Conservation (phyloP, 2,329 filamentous ascomycete species). For the Ophiostoma populinum region DNA sequence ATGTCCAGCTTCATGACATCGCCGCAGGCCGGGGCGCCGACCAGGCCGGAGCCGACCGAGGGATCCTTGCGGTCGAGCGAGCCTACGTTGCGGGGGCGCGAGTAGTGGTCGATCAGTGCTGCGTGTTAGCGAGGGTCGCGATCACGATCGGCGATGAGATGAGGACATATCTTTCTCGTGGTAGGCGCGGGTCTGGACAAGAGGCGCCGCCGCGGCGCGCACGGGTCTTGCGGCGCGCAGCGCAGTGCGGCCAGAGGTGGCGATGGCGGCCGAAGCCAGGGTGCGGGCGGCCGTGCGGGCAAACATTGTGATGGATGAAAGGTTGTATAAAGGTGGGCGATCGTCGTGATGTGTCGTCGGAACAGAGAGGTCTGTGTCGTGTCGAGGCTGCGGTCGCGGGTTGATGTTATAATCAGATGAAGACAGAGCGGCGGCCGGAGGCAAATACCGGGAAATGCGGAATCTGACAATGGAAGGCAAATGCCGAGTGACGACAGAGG, state of each 20-base stretch:
- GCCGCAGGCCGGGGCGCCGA: slow-evolving; percentile 78
- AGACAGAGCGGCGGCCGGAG: no score
- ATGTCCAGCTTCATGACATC: slow-evolving; percentile 94
- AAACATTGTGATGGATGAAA: slow-evolving; percentile 9
- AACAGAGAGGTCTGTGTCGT: no score
- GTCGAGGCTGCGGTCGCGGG: no score
- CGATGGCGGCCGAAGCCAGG: slow-evolving; percentile 3
- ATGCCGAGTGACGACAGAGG: no score
- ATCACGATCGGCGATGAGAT: neutral
- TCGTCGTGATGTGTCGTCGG: neutral
- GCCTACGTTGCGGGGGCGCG: slow-evolving; percentile 30
- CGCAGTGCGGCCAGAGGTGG: slow-evolving; percentile 7
- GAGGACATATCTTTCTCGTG: slow-evolving; percentile 14
- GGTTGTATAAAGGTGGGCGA: no score
- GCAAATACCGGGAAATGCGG: no score
- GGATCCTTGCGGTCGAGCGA: slow-evolving; percentile 53
- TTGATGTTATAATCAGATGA: no score
- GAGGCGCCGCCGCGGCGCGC: slow-evolving; percentile 5
- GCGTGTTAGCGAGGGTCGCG: neutral
- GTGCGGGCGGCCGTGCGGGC: slow-evolving; percentile 7
- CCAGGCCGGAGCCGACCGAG: slow-evolving; percentile 80
- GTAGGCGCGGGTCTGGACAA: slow-evolving; percentile 11
- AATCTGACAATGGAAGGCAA: no score
- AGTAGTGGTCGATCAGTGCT: slow-evolving; percentile 15
- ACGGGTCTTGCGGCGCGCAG: slow-evolving; percentile 8